Conservation (phyloP, 169 alveolate species). For the Plasmodium knowlesi region DNA sequence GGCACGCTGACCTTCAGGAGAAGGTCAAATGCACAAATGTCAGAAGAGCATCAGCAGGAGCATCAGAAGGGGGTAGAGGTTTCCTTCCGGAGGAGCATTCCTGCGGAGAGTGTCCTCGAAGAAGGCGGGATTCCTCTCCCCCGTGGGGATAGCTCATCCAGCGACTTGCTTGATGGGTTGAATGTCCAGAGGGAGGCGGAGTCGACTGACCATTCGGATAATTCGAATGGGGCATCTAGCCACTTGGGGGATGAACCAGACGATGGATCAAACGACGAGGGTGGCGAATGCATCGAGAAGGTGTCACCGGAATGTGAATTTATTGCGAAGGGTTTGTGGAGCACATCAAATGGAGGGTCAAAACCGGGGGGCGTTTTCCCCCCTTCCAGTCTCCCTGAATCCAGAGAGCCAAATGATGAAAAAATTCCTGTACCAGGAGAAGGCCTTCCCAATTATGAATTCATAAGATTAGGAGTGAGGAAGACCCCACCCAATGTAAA, state of each 20-base stretch:
- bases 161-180: neutral
- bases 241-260: neutral
- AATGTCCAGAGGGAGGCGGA: neutral
- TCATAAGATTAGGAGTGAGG: slow-evolving; percentile 38
- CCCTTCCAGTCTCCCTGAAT: neutral
- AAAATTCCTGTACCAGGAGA: slow-evolving; percentile 1
- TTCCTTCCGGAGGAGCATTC: neutral
- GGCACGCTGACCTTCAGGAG: slow-evolving; percentile 78
- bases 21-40: neutral
- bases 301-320: neutral
- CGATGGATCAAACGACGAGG: neutral
- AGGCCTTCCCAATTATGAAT: neutral
- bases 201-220: neutral
- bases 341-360: neutral
- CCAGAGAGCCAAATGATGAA: neutral
- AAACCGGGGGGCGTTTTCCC: neutral
- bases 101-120: neutral
- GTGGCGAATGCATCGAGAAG: neutral
- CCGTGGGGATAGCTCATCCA: neutral
- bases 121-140: neutral
- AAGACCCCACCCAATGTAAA: neutral
- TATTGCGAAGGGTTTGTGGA: neutral
- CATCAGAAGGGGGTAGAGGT: neutral
- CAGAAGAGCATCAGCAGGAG: neutral
- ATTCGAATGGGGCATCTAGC: neutral